These are phyloP conservation scores for Pichia sp. DNA, from an alignment of 1,139 yeast genomes.

Conservation along the genomic window DNA sequence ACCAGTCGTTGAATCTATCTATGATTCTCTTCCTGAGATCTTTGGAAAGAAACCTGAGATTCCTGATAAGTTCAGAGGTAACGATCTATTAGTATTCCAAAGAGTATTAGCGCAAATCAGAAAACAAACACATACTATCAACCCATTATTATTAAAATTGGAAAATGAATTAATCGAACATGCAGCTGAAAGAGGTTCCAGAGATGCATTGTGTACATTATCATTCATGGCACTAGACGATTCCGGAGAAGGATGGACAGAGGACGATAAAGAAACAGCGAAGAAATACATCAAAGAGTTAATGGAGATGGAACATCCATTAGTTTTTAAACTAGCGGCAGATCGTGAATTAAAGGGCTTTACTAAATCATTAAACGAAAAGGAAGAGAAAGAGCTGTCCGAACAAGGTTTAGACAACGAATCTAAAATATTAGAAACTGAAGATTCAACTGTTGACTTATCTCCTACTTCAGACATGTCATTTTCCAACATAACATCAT, in stretches of 20 bases:
- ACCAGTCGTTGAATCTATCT: conserved; percentile 51
- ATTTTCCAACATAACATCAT: conserved; percentile 12
- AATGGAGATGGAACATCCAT: conserved; percentile 42
- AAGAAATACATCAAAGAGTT: conserved; percentile 59
- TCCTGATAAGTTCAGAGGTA: conserved; percentile 38
- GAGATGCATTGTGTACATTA: conserved; percentile 74
- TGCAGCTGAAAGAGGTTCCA: conserved; percentile 82
- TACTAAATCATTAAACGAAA: conserved; percentile 8
- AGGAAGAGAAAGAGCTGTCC: background rate
- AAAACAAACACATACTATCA: conserved; percentile 55
- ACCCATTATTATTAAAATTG: conserved; percentile 52
- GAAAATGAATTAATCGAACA: conserved; percentile 73
- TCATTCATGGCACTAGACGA: conserved; percentile 57
- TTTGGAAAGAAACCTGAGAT: conserved; percentile 13
- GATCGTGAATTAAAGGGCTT: conserved; percentile 39
- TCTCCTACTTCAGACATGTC: conserved; percentile 22
- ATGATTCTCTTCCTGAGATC: conserved; percentile 39
- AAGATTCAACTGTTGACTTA: conserved; percentile 1
- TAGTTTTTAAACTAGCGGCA: conserved; percentile 47
- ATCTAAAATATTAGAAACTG: background rate
- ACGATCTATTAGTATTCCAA: conserved; percentile 68
- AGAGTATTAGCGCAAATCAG: conserved; percentile 63
- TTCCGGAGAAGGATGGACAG: conserved; percentile 24
- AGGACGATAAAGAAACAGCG: conserved; percentile 48
- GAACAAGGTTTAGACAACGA: background rate